phyloP scores from a whole-genome alignment of 129 eudicot genomes.

The carrot (Daucus carota) region DH1_v3.0 NC_030384.2:50158001-50158500 shows the following conservation, averaged over 20 bases:
- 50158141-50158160: not conserved
- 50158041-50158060: not conserved
- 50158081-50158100: not conserved
- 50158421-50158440: constrained; percentile 75
- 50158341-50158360: constrained; percentile 69
- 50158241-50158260: constrained; percentile 97
- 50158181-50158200: not conserved
- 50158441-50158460: constrained; percentile 83
- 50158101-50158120: too few species aligned
- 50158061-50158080: not conserved
- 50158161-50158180: not conserved
- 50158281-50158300: constrained; percentile 85
- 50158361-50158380: constrained; percentile 57
- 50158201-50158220: constrained; percentile 25
- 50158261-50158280: constrained; percentile 95
- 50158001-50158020: not conserved
- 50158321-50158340: constrained; percentile 54
- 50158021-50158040: not conserved
- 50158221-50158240: constrained; percentile 89
- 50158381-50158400: constrained; percentile 52
- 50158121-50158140: too few species aligned
- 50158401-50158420: constrained; percentile 72
- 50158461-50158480: constrained; percentile 85
- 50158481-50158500: constrained; percentile 82
- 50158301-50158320: constrained; percentile 54